A percentile compares a stretch with the other conserved stretches of the same genome.
phyloP scores from a whole-genome alignment of 2,329 filamentous ascomycete genomes.

The Fusarium lateritium region DNA sequence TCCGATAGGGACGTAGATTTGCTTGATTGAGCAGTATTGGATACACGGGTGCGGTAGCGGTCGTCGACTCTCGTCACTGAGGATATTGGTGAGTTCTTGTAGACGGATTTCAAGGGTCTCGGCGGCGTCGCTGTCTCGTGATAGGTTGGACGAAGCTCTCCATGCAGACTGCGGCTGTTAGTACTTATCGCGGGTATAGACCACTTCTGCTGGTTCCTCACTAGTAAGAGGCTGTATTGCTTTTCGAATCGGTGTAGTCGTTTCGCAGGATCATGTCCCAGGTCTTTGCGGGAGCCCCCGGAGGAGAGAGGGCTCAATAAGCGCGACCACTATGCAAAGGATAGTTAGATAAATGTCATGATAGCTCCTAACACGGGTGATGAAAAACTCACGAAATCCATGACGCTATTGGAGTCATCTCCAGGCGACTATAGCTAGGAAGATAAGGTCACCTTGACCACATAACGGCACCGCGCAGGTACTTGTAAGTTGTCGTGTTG shows the following conservation, averaged over 20 bases:
- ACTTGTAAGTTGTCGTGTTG: constrained; percentile 43
- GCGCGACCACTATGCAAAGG: constrained; percentile 71
- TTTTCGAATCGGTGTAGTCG: constrained; percentile 77
- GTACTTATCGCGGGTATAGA: constrained; percentile 12
- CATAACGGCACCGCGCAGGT: constrained; percentile 38
- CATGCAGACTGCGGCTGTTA: constrained; percentile 64
- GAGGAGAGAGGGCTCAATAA: constrained; percentile 74
- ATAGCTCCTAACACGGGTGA: background rate
- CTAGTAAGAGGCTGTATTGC: constrained; percentile 74
- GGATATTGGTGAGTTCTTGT: constrained; percentile 77
- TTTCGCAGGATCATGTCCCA: constrained; percentile 73
- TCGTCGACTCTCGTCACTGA: constrained; percentile 90
- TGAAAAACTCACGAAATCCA: constrained; percentile 69
- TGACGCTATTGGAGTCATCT: constrained; percentile 64
- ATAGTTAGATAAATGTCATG: constrained; percentile 34
- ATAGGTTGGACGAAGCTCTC: constrained; percentile 73
- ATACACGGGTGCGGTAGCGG: constrained; percentile 94
- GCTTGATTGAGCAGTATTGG: constrained; percentile 85
- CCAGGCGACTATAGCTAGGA: constrained; percentile 46
- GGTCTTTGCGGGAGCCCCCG: constrained; percentile 69
- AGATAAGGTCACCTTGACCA: constrained; percentile 34
- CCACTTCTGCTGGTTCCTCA: constrained; percentile 54
- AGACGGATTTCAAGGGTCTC: constrained; percentile 74
- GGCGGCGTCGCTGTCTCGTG: constrained; percentile 72
- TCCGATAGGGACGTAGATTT: constrained; percentile 90